phyloP scores from a whole-genome alignment of 139 green algal species.

The Coelastrella sp. region DNA sequence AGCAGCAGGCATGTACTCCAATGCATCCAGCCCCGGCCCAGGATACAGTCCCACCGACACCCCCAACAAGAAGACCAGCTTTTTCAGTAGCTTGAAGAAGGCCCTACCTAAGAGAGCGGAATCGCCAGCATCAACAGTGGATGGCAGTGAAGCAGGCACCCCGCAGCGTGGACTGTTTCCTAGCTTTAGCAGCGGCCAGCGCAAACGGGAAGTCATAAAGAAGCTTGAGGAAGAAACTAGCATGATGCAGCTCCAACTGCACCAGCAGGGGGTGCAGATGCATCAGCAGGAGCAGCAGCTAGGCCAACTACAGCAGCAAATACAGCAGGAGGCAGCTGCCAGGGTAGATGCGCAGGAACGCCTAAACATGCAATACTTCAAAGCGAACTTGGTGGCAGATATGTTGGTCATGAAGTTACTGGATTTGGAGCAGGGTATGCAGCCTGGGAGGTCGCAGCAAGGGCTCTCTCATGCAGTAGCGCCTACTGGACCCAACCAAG shows the following conservation, averaged over 20 bases:
- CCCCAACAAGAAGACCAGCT: not conserved
- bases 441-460: not conserved
- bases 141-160: constrained; percentile 27
- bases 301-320: not conserved
- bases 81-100: not conserved
- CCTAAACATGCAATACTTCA: constrained; percentile 50
- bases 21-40: constrained; percentile 5
- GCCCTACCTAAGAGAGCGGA: not conserved
- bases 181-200: constrained; percentile 41
- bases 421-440: not conserved
- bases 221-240: constrained; percentile 24
- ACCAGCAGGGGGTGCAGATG: constrained; percentile 5
- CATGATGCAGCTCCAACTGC: constrained; percentile 9
- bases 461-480: not conserved
- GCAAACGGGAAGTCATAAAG: constrained; percentile 23
- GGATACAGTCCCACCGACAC: not conserved
- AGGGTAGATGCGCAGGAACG: constrained; percentile 12
- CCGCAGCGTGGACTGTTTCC: constrained; percentile 20
- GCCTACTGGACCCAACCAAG: not conserved
- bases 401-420: constrained; percentile 39
- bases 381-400: constrained; percentile 40
- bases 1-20: constrained; percentile 30
- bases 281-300: constrained; percentile 9
- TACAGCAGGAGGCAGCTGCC: not conserved
- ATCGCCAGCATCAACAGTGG: constrained; percentile 20